Evolutionary conservation across 2,329 filamentous ascomycete genomes (phyloP), one percentile per base, ranked within the genome.

Genomic region (Aureobasidium musti): DNA sequence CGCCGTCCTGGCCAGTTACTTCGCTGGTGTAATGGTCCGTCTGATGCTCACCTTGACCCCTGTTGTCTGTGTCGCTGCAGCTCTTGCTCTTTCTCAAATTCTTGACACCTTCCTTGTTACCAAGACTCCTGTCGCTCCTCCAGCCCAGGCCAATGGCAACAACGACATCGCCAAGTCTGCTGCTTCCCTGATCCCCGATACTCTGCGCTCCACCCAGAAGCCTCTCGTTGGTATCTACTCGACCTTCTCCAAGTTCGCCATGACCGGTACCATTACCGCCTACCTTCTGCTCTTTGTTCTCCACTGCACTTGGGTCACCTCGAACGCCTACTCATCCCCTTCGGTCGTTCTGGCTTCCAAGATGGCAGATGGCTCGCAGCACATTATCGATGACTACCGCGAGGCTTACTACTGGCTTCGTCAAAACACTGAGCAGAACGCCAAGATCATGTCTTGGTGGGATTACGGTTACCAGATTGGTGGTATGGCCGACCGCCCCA

Each of bases 381-480:
- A 96, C 80, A 99, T 99, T 77, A 99, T 99, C 74, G 95, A 99
- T 76, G 95, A 99, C 79, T 99, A 99, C 82, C 90, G 95, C 76
- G 95, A 99, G 84, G 95, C 95, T 1, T 99, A 99, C 82, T 96
- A 99, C 82, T 99, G 95, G 95, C 88, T 99, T 59, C 91, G 95
- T 70, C 95, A 99, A 80, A 99, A 99, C 83, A 99, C 96, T 11
- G 85, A 89, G 68, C 86, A 94, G 71, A 91, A 97, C 73, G 93
- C 96, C 76, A 99, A 98, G 85, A 90, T 99, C 77, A 98, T 98
- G 94, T 95, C 93, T 1, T 99, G 95, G 95, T 99, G 95, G 95
- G 95, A 99, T 78, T 99, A 99, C 75, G 95, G 95, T 71, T 99
- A 99, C 82, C 95, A 99, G 81, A 99, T 99, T 79, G 95, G 95